Evolutionary conservation across 2,329 filamentous ascomycete species (phyloP), one percentile per base, ranked within the genome.

Genomic region (Venturia oleaginea): DNA sequence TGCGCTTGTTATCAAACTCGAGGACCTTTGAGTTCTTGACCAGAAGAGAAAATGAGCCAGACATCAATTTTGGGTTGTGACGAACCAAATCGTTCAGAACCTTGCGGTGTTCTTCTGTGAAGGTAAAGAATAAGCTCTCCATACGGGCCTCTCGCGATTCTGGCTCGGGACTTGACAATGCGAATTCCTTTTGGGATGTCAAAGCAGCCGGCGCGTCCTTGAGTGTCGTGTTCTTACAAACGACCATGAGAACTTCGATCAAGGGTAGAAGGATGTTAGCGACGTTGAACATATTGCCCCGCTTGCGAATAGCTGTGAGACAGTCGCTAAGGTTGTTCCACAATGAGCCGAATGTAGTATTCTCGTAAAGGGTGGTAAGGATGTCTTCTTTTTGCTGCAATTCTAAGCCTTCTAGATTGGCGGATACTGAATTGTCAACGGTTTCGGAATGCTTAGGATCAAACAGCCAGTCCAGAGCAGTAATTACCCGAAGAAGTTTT

Each of bases 1-100:
- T 97, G 71, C 94, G 92, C 81, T 99, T 99, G 80, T 99, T 99
- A 79, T 99, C 94, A 72, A 99, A 99, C 73, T 99, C 94, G 15
- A 99, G 81, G 3, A 99, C 95, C 82, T 97, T 99, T 32, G 94
- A 95, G 73, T 99, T 99, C 81, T 96, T 97, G 67, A 97, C 94
- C 59, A 99, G 79, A 19, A 99, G 83, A 13, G 93, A 92, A 77
- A 99, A 97, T 2, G 93, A 97, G 63, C 94, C 94, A 66, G 93
- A 97, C 95, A 99, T 99, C 68, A 99, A 85, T 76, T 96, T 96
- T 37, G 95, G 94, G 69, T 96, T 97, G 72, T 96, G 91, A 68
- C 95, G 89, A 64, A 99, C 94, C 68, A 99, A 88, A 74, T 99
- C 94, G 73, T 99, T 99, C 69, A 99, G 84, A 68, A 99, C 96